Conservation (phyloP, 2,329 filamentous ascomycete species). For the Xylariomycetidae sp. region DNA sequence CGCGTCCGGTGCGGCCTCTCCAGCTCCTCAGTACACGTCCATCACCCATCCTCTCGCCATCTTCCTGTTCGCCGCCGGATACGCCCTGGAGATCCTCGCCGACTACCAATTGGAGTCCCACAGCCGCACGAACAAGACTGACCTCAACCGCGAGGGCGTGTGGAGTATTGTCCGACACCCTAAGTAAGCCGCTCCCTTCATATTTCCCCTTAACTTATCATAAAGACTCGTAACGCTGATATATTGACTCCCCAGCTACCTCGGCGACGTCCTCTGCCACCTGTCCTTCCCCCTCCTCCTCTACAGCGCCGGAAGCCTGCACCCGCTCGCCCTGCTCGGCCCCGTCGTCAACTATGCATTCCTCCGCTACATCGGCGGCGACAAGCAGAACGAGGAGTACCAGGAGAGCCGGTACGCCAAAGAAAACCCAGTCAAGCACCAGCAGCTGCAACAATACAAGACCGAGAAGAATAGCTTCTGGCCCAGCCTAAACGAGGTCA, state of each 20-base stretch:
- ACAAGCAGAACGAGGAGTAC: conserved; percentile 47
- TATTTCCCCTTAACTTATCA: conserved; percentile 3
- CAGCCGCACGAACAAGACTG: conserved; percentile 35
- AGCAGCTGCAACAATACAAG: conserved; percentile 47
- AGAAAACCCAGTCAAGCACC: conserved; percentile 45
- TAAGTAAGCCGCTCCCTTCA: conserved; percentile 41
- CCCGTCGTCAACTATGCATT: conserved; percentile 55
- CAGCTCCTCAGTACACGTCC: conserved; percentile 21
- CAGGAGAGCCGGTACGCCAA: conserved; percentile 49
- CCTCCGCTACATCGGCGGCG: conserved; percentile 52
- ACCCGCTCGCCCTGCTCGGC: conserved; percentile 50
- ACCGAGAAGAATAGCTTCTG: conserved; percentile 56
- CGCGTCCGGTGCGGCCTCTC: conserved; percentile 30
- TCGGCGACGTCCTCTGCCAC: conserved; percentile 57
- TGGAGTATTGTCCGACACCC: conserved; percentile 59
- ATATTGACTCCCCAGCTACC: conserved; percentile 39
- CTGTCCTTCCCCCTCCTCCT: conserved; percentile 55
- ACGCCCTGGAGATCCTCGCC: conserved; percentile 51
- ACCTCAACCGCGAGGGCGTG: conserved; percentile 50
- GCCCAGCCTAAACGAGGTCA: conserved; percentile 44
- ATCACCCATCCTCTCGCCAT: conserved; percentile 40
- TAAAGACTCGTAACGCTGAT: conserved; percentile 1
- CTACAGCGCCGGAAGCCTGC: conserved; percentile 49
- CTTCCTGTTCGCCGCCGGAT: conserved; percentile 51
- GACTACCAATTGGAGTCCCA: conserved; percentile 52